Base-by-base conservation (phyloP, 768 basidiomycete genomes). In the Dentipellis sp. region DNA sequence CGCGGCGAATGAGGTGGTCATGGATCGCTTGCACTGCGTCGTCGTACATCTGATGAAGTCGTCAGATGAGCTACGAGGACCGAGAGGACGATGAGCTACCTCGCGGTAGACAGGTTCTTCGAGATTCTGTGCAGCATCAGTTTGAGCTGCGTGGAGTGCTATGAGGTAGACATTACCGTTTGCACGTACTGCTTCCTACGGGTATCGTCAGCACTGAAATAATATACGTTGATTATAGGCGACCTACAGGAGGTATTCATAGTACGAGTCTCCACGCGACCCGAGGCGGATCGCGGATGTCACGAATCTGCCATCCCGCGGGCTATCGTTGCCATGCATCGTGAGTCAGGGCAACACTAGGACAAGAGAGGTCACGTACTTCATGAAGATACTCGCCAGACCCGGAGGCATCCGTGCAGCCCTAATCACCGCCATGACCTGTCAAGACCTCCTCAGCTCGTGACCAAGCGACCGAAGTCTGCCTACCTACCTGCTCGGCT, bases 11-110 rank as follows among this genome's bases (percentile, higher is more conserved):
- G 48, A 97, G 81, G 61, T 86, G 78, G 3, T 76, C 69, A 64
- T 92, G 86, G 51, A 97, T 83, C 2, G 84, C 88, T 36, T 78
- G 71, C 84, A 97, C 94, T 4, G 93, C 83, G 50, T 85, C 79
- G 64, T 85, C 84, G 69, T 97, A 97, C 86, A 97, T 92, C 86
- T 94, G 64, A n/a, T n/a, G n/a, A n/a, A n/a, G n/a, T n/a, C 35
- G 37, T 23, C 12, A 37, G 57, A 10, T 35, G 37, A 36, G 46
- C 42, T 19, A 14, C 59, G 23, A 10, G 48, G 17, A 23, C 12
- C 29, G 19, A 50, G 34, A 36, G 36, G 36, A 45, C 29, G 39
- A 49, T 19, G 37, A 14, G 63, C 79, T 64, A 89, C 91, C 51
- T 88, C 77, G 39, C 81, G 82, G 68, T 95, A 97, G 1, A 88